Evolutionary conservation across 345 rosid species (phyloP), one percentile per base, ranked within the genome.

Genomic region (Combretum micranthum): DNA sequence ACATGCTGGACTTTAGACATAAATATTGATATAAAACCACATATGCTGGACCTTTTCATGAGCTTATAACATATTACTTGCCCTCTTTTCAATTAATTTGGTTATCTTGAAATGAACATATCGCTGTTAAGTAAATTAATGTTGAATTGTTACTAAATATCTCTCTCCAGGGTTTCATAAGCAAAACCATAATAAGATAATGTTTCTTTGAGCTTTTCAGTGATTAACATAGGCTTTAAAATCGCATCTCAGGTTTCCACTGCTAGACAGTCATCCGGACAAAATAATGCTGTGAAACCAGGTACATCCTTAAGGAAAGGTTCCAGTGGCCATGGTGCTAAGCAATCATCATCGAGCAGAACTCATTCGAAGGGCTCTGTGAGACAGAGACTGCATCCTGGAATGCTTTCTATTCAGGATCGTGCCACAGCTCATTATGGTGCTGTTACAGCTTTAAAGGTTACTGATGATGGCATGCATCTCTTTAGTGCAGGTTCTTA

Each of bases 371-470:
- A 79, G 69, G 83, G 84, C 54, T 59, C 85, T 69, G 61, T 64
- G 43, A 75, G 59, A 62, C 89, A 80, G 72, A 89, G 91, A 65
- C 51, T 85, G 65, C 99, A 89, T 62, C 96, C 96, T 43, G 96
- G 99, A 66, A 68, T 89, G 89, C 67, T 87, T 70, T 80, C 97
- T 59, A 65, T 68, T 63, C 83, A 76, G 64, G 97, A 93, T 75
- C 83, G 83, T 61, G 88, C 95, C 65, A 84, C 93, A 64, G 93
- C 98, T 61, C 98, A 88, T 72, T 89, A 86, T 69, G 99, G 99
- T 73, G 88, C 76, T 70, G 89, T 89, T 51, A 93, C 94, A 65
- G 85, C 94, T 54, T 76, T 89, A 44, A 89, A 83, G 82, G 73
- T 70, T 65, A 86, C 97, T 32, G 85, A 79, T 58, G 86, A 87